A percentile compares a stretch with the other conserved stretches of the same genome.
Evolutionary conservation across 129 eudicot species (phyloP).

Genomic region (Oenanthe sinensis): DNA sequence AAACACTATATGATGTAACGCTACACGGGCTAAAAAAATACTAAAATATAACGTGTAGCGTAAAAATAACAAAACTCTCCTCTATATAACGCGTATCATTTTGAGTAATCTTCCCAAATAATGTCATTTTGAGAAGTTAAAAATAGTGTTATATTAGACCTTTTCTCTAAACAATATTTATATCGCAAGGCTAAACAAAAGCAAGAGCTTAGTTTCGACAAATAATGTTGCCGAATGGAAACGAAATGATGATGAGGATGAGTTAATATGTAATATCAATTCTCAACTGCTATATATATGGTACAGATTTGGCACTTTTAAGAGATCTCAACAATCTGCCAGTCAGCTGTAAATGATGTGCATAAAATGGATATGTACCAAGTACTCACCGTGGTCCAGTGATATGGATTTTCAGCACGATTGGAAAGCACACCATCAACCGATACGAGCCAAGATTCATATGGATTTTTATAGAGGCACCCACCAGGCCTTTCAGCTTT

Average conservation of each 20-base stretch:
- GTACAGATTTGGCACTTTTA: neutral
- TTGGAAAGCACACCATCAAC: constrained; percentile 1
- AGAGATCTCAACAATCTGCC: neutral
- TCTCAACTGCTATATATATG: neutral
- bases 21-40: no score
- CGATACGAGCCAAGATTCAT: neutral
- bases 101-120: no score
- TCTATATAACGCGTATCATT: no score
- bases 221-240: neutral
- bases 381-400: constrained; percentile 1
- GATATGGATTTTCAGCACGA: neutral
- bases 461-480: neutral
- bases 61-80: no score
- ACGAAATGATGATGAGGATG: neutral
- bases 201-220: neutral
- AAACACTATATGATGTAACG: no score
- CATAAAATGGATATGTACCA: neutral
- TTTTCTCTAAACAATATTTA: no score
- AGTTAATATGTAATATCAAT: neutral
- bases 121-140: no score
- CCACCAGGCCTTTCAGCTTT: neutral
- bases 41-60: no score
- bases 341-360: neutral
- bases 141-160: no score
- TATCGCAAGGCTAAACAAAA: neutral